Evolutionary conservation across 768 basidiomycete genomes (phyloP).

Genomic region (Fomitopsis serialis): DNA sequence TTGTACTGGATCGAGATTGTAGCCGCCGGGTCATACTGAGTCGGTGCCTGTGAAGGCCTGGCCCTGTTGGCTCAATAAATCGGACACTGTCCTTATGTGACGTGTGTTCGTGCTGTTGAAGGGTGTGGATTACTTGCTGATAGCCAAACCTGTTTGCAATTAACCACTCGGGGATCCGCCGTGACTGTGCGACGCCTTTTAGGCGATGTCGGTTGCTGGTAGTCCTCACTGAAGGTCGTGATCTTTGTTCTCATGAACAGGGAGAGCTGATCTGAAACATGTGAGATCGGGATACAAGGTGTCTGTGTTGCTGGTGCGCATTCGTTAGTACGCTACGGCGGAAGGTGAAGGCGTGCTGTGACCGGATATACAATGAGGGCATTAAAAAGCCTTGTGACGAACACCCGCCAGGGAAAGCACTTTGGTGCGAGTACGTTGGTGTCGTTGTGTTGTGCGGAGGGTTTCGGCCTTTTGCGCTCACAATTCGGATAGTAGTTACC

Average conservation of each 20-base stretch:
- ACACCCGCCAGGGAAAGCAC: slow-evolving; percentile 14
- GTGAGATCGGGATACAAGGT: slow-evolving; percentile 44
- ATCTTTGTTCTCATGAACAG: slow-evolving; percentile 25
- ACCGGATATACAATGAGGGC: slow-evolving; percentile 33
- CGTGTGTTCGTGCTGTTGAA: slow-evolving; percentile 17
- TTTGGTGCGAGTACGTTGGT: slow-evolving; percentile 11
- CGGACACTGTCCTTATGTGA: slow-evolving; percentile 15
- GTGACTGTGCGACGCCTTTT: slow-evolving; percentile 17
- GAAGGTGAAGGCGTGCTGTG: slow-evolving; percentile 13
- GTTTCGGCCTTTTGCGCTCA: slow-evolving; percentile 8
- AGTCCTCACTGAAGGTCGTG: slow-evolving; percentile 30
- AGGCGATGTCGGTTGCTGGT: slow-evolving; percentile 19
- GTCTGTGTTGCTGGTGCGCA: slow-evolving; percentile 24
- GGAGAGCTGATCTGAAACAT: slow-evolving; percentile 32
- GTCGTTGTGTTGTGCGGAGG: slow-evolving; percentile 5
- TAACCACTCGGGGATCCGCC: slow-evolving; percentile 31
- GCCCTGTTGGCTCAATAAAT: too few species aligned
- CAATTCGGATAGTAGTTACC: slow-evolving; percentile 57
- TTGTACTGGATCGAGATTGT: slow-evolving; percentile 17
- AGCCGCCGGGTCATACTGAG: slow-evolving; percentile 1
- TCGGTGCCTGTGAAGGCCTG: too few species aligned
- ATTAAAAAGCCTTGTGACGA: slow-evolving; percentile 38
- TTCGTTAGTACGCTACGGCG: slow-evolving; percentile 10
- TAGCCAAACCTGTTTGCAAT: slow-evolving; percentile 29
- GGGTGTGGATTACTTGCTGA: slow-evolving; percentile 33